Base-by-base conservation (phyloP, 345 rosid species). In the Gossypium bickii region DNA sequence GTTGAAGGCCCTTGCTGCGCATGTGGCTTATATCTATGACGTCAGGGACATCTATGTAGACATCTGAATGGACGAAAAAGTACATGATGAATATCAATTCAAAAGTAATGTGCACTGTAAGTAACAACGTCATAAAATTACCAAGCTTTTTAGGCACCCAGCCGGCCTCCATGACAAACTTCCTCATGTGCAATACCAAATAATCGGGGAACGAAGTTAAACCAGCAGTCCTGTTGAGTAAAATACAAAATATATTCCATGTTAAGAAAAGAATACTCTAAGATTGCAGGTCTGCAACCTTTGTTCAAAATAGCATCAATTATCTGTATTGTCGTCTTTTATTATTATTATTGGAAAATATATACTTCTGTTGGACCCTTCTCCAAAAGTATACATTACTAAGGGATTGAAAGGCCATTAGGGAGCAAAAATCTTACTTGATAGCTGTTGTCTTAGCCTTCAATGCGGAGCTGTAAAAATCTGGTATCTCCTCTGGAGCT, bases 91-190 rank as follows among this genome's bases (percentile, higher is more conserved):
- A 25, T 49, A 74, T 22, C n/a, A 29, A 17, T 63, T 63, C 7
- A 38, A 60, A 77, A 17, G 27, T 12, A 11, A 62, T 48, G 7
- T 20, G 67, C 74, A 76, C 78, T 38, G 41, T 43, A 38, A 62
- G 13, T 60, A 77, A 71, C 45, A 15, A 59, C 63, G 76, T 24
- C 53, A 59, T 43, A 76, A 73, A 81, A 49, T 62, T 85, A 95
- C 99, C 98, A 65, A 95, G 99, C 82, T 93, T 95, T 80, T 93
- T 95, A 20, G 99, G 99, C 79, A 95, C 99, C 99, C 98, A 95
- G 78, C 99, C 99, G 22, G 76, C 97, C 77, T 90, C 98, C 97
- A 95, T 87, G 47, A 95, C 97, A 80, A 95, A 95, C 79, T 90
- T 95, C 67, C 93, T 83, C 97, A 95, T 95, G 89, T 95, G 99